Evolutionary conservation across 2,329 filamentous ascomycete genomes (phyloP).

Genomic region (Hypomyces rosellus): DNA sequence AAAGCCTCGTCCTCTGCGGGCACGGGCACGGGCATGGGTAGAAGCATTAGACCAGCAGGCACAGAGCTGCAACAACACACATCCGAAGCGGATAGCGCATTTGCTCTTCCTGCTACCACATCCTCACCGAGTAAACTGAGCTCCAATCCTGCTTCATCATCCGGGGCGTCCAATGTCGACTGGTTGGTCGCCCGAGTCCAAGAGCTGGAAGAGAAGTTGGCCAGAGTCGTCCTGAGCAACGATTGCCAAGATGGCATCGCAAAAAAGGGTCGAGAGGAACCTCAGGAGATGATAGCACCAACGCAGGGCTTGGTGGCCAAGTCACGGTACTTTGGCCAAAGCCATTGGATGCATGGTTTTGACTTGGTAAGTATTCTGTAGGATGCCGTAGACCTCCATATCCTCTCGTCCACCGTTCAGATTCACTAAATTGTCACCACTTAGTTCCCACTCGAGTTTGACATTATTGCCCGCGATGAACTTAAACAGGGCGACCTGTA

Average conservation of each 20-base stretch:
- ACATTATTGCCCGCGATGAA: constrained; percentile 21
- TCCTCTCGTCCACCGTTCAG: too few species aligned
- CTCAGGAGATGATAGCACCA: constrained; percentile 12
- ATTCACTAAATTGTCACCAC: not conserved
- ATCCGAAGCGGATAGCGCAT: too few species aligned
- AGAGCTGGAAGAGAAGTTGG: constrained; percentile 39
- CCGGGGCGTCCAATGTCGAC: constrained; percentile 21
- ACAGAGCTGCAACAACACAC: not conserved
- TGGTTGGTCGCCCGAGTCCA: constrained; percentile 33
- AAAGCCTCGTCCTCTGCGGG: not conserved
- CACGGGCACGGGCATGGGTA: not conserved
- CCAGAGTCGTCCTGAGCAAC: constrained; percentile 20
- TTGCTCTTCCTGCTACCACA: not conserved
- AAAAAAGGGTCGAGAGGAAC: not conserved
- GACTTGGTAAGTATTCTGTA: constrained; percentile 29
- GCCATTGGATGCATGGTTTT: constrained; percentile 44
- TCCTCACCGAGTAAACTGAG: constrained; percentile 20
- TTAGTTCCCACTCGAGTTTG: constrained; percentile 26
- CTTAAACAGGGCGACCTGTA: constrained; percentile 25
- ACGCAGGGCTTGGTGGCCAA: constrained; percentile 34
- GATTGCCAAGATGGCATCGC: constrained; percentile 12
- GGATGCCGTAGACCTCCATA: too few species aligned
- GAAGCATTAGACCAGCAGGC: constrained; percentile 2
- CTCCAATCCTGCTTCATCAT: constrained; percentile 21
- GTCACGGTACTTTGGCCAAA: constrained; percentile 41